Base-by-base conservation (phyloP, 2,329 filamentous ascomycete species). In the Sclerotiophoma versabilis region DNA sequence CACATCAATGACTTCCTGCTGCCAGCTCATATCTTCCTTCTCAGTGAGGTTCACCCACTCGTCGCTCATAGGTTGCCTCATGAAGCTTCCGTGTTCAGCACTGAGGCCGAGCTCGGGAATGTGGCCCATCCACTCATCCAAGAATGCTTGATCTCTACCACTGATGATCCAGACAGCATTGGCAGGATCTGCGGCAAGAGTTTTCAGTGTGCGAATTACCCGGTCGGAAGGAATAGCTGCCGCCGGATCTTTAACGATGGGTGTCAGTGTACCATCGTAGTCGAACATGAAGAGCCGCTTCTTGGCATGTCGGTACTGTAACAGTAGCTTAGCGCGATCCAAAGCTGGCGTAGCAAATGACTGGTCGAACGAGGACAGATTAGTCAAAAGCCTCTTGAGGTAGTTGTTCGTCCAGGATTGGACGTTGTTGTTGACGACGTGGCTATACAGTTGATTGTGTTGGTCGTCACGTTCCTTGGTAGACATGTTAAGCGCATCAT, bases 161-260 rank as follows among this genome's bases (percentile, higher is more conserved):
- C 91, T 96, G 69, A 99, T 97, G 72, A 99, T 96, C 95, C 95
- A 99, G n/a, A 99, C 92, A 1, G 87, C 84, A 68, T 98, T 99
- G 51, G 82, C 82, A 14, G 89, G 86, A 70, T 98, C 92, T 0
- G 89, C 83, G 0, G 93, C 90, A 34, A 99, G 82, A 10, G 84
- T 83, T 73, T 89, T 91, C 54, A 99, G 81, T 1, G 89, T 93
- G 25, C 87, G 85, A 42, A 96, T 87, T 19, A 97, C 85, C 19
- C 88, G 86, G 64, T 92, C 88, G 0, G 93, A 93, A 0, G 95
- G 95, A 32, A 97, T 87, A 3, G 95, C 95, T 5, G 92, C 88
- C 62, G 89, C 88, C 1, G 95, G 95, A 69, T 98, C 92, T 64
- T 90, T 89, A 49, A 98, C 95, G 66, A 99, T 98, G 0, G 93